phyloP scores from a whole-genome alignment of 805 yeast species.

The Blastobotrys chiropterorum region DNA sequence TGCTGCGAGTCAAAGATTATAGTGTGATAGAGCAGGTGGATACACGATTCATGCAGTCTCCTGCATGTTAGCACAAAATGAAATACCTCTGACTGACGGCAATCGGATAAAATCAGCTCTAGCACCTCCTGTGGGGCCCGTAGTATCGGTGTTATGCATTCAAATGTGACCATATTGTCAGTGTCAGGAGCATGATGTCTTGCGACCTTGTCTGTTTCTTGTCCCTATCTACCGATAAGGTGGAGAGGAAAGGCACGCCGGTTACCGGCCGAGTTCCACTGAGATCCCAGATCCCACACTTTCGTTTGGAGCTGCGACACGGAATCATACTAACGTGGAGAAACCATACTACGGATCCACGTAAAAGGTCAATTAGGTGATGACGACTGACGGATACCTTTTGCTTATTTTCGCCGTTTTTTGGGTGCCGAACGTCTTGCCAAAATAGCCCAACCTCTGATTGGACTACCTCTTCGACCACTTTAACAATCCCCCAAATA shows the following conservation, averaged over 20 bases:
- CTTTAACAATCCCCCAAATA: no score
- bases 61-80: constrained; percentile 26
- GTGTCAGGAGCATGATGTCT: not conserved
- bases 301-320: no score
- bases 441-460: no score
- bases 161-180: not conserved
- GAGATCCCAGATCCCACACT: no score
- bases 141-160: not conserved
- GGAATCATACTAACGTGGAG: no score
- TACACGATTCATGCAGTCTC: constrained; percentile 18
- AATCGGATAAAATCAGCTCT: constrained; percentile 22
- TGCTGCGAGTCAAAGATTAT: constrained; percentile 29
- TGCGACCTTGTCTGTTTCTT: no score
- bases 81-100: constrained; percentile 30
- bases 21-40: constrained; percentile 25
- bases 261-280: not conserved
- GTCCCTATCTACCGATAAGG: not conserved
- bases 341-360: no score
- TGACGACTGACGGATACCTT: no score
- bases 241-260: not conserved
- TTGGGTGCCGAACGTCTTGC: no score
- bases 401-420: no score
- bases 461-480: no score
- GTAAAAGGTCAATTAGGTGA: no score
- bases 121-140: constrained; percentile 18